Evolutionary conservation across 1,139 yeast genomes (phyloP).

Genomic region (Tardiomyces blankii): DNA sequence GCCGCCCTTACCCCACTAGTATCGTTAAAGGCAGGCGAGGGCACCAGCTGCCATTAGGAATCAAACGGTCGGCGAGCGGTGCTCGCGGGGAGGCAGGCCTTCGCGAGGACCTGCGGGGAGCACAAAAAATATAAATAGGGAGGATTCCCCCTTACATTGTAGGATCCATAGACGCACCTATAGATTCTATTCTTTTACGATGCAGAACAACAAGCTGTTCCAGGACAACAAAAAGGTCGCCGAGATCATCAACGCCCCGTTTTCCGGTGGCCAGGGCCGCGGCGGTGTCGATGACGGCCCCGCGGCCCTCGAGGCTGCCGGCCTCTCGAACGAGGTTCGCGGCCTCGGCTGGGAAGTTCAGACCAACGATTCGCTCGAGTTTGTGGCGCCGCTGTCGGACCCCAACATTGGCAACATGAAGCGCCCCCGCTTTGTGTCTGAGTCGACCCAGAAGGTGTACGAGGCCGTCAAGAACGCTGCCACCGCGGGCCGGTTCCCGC

Average conservation of each 20-base stretch:
- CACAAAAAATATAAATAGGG: no score
- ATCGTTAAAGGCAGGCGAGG: no score
- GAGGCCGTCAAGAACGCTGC: conserved; percentile 45
- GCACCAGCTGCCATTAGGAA: no score
- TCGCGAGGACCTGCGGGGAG: no score
- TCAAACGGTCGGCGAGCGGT: no score
- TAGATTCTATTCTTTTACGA: not conserved
- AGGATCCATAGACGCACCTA: no score
- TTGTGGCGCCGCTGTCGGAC: conserved; percentile 24
- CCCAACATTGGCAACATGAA: conserved; percentile 41
- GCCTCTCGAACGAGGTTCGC: conserved; percentile 51
- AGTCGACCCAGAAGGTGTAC: conserved; percentile 55
- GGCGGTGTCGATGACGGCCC: conserved; percentile 94
- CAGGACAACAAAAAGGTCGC: conserved; percentile 20
- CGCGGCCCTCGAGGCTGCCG: conserved; percentile 60
- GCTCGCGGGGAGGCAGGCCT: no score
- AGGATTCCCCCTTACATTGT: no score
- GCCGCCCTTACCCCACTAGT: no score
- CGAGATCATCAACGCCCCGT: conserved; percentile 65
- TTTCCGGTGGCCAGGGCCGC: conserved; percentile 94
- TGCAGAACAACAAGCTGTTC: not conserved
- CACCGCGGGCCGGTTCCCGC: conserved; percentile 47
- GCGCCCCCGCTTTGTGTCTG: conserved; percentile 68
- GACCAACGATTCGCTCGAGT: conserved; percentile 45
- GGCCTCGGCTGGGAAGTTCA: conserved; percentile 62